Evolutionary conservation across 2,329 filamentous ascomycete species (phyloP), one percentile per base, ranked within the genome.

Genomic region (Cladosporium phlei): DNA sequence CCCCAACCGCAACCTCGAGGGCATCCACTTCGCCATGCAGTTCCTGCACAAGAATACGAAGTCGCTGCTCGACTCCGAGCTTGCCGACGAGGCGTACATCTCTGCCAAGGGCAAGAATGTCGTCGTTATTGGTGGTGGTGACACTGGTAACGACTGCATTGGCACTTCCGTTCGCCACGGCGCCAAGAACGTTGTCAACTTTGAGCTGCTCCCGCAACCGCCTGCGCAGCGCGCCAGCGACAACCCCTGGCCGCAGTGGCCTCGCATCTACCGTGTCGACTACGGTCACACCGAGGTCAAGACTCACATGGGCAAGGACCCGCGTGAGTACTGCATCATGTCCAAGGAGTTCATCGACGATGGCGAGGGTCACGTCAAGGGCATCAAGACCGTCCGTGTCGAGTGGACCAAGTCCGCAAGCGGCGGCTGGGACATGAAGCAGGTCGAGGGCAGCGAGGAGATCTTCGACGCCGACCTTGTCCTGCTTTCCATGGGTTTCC

Each of bases 221-320:
- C 88, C 90, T 6, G 80, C 86, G 50, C 85, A 95, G 77, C 88
- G 91, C 71, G 89, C 87, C 54, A 80, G 82, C 53, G 91, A 96
- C 70, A 97, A 97, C 76, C 91, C 91, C 52, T 97, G 91, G 91
- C 91, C 91, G 8, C 91, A 96, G 71, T 97, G 91, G 90, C 91
- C 91, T 48, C 87, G 90, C 61, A 90, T 96, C 66, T 96, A 95
- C 78, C 89, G 91, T 59, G 87, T 96, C n/a, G 91, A 97, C 71
- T 97, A 97, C 63, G 91, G 91, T 47, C 91, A 97, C 75, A 85
- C 85, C 12, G 91, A 97, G 70, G 91, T 96, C 61, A 89, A 91
- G 69, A 89, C 91, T 58, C 90, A 96, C 74, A 91, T 90, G 75
- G 91, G 91, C 70, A 90, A 90, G 66, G 91, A 96, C 62, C 91